Evolutionary conservation across 2,329 filamentous ascomycete species (phyloP), one percentile per base, ranked within the genome.

Genomic region (Neofusicoccum umdonicola): DNA sequence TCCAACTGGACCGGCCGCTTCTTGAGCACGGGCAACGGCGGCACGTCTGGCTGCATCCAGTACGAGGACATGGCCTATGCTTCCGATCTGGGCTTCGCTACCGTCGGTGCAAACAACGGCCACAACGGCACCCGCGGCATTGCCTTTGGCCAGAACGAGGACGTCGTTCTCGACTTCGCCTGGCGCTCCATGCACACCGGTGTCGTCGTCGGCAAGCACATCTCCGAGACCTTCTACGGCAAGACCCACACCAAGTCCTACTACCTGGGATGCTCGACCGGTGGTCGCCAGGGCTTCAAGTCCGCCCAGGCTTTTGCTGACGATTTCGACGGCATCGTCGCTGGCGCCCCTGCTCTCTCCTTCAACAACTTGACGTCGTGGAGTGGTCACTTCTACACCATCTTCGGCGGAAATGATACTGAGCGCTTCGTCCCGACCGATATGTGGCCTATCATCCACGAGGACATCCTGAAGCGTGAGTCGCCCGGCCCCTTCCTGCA

Each of bases 101-200:
- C 74, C 12, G 76, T 79, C 4, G 76, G 75, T 11, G 76, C 75
- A 2, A 80, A 81, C 68, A 80, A 77, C 31, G 79, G 79, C 0
- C 79, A 81, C 64, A 77, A 80, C 61, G 79, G 79, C 8, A 77
- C 74, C 4, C 78, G 75, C 3, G 83, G 82, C n/a, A 63, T 71
- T 27, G 74, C 80, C 0, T 84, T 84, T 67, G 81, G 79, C 56
- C 35, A 54, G 3, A 73, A 71, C 12, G 71, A 77, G 0, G 80
- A 81, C 17, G 75, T 82, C 8, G 68, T 84, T 0, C 74, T 77
- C 41, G 83, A 84, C 66, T 84, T 83, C 67, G 80, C 79, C 9
- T 83, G 79, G 64, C 75, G 80, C 17, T 77, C 80, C 52, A 50
- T 82, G 2, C 80, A 82, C 52, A 80, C 76, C 0, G 76, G 73